Percentiles rank a stretch among this genome's conserved stretches.
These are phyloP conservation scores for Clonostachys rhizophaga DNA, from an alignment of 2,329 filamentous ascomycete species.

Conservation along the genomic window DNA sequence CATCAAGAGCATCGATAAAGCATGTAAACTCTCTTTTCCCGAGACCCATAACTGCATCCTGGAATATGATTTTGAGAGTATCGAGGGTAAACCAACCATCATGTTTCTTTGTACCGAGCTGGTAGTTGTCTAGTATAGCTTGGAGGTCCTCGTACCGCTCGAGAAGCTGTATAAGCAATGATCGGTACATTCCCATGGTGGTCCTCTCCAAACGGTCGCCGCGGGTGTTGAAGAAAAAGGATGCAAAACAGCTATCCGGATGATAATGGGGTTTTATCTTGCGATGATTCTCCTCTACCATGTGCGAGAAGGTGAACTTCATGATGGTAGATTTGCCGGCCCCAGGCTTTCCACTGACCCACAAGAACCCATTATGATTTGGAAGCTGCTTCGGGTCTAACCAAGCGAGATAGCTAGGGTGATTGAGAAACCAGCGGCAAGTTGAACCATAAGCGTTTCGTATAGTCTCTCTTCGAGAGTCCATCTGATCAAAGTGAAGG, in stretches of 20 bases:
- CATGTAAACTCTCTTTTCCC: not conserved
- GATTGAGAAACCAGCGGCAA: slow-evolving; percentile 13
- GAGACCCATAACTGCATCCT: not conserved
- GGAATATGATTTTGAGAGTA: not conserved
- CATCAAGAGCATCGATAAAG: not conserved
- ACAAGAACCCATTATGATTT: slow-evolving; percentile 2
- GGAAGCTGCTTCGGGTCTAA: not conserved
- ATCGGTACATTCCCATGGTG: slow-evolving; percentile 41
- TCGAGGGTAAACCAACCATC: not conserved
- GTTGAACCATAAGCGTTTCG: slow-evolving; percentile 26
- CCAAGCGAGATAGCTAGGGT: slow-evolving; percentile 1
- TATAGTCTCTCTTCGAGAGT: slow-evolving; percentile 25
- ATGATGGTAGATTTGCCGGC: slow-evolving; percentile 39
- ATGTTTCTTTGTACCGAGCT: not conserved
- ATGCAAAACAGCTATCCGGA: slow-evolving; percentile 20
- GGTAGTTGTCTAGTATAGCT: slow-evolving; percentile 5
- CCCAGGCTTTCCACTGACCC: slow-evolving; percentile 38
- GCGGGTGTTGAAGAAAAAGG: slow-evolving; percentile 46
- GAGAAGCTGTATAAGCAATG: slow-evolving; percentile 39
- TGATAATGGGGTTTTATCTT: slow-evolving; percentile 30
- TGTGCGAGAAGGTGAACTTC: slow-evolving; percentile 22
- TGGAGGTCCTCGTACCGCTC: slow-evolving; percentile 21
- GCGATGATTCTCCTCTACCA: slow-evolving; percentile 6
- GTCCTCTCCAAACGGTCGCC: slow-evolving; percentile 36
- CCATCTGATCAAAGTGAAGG: slow-evolving; percentile 29